phyloP scores from a whole-genome alignment of 2,329 filamentous ascomycete species.

The Lizonia empirigonia region DNA sequence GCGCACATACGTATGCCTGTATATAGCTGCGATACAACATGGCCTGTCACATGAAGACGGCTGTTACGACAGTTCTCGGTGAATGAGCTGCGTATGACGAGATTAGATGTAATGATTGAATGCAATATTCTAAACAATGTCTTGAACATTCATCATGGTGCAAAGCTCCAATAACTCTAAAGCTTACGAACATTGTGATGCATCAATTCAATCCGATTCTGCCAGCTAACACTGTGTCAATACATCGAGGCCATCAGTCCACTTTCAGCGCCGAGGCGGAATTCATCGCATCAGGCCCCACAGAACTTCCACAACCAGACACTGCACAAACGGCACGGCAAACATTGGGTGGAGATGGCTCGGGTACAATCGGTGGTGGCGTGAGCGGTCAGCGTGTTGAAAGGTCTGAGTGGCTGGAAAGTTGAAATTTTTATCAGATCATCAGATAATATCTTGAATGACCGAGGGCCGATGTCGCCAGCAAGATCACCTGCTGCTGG shows the following conservation, averaged over 20 bases:
- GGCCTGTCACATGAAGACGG: background rate
- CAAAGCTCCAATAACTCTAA: too few relatives aligned
- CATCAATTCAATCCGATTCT: background rate
- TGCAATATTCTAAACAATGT: background rate
- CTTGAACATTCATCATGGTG: too few relatives aligned
- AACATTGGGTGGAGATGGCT: conserved; percentile 9
- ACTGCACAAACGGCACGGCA: conserved; percentile 1
- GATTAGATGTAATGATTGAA: conserved; percentile 7
- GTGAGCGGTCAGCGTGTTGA: background rate
- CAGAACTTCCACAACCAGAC: background rate
- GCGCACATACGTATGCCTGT: background rate
- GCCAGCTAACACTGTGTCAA: background rate
- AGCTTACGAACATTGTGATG: background rate
- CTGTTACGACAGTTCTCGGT: background rate
- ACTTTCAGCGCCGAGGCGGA: background rate
- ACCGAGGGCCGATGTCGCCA: conserved; percentile 4
- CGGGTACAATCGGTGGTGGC: conserved; percentile 8
- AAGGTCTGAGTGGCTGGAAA: background rate
- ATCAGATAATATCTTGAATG: conserved; percentile 9
- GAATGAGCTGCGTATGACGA: background rate
- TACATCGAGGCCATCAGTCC: background rate
- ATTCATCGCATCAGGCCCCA: background rate
- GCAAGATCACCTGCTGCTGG: background rate
- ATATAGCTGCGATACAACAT: background rate
- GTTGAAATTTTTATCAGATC: conserved; percentile 11